These are phyloP conservation scores for Epichloe bromicola DNA, from an alignment of 2,329 filamentous ascomycete genomes.

Conservation along the genomic window DNA sequence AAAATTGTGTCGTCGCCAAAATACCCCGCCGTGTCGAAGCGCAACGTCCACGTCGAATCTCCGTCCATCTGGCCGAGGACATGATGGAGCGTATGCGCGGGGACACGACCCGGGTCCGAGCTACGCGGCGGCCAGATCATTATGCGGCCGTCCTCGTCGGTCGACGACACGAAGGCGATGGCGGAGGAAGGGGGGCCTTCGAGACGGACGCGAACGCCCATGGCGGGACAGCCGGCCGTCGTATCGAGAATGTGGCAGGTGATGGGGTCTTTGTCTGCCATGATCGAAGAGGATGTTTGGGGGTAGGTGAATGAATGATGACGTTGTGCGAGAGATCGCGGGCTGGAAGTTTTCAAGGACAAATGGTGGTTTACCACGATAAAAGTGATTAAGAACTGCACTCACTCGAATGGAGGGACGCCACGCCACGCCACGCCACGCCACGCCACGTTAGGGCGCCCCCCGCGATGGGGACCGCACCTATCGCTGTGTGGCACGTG, in stretches of 20 bases:
- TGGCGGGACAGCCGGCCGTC: conserved; percentile 55
- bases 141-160: conserved; percentile 66
- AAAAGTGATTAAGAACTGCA: background rate
- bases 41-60: conserved; percentile 50
- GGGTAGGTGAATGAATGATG: background rate
- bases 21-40: conserved; percentile 61
- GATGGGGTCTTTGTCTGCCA: conserved; percentile 46
- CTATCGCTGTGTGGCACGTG: too few relatives aligned
- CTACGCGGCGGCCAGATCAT: conserved; percentile 52
- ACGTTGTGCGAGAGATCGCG: background rate
- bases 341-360: too few relatives aligned
- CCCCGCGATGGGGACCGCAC: background rate
- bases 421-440: background rate
- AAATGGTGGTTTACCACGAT: too few relatives aligned
- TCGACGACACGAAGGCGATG: conserved; percentile 46
- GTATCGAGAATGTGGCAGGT: conserved; percentile 85
- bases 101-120: conserved; percentile 38
- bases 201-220: conserved; percentile 53
- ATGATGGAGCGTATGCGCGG: conserved; percentile 44
- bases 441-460: background rate
- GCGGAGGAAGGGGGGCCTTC: conserved; percentile 22
- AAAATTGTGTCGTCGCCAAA: conserved; percentile 54
- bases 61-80: conserved; percentile 32
- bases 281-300: background rate
- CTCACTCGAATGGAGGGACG: too few relatives aligned